Conservation (phyloP, 805 yeast genomes). For the Candida parachauliodes region DNA sequence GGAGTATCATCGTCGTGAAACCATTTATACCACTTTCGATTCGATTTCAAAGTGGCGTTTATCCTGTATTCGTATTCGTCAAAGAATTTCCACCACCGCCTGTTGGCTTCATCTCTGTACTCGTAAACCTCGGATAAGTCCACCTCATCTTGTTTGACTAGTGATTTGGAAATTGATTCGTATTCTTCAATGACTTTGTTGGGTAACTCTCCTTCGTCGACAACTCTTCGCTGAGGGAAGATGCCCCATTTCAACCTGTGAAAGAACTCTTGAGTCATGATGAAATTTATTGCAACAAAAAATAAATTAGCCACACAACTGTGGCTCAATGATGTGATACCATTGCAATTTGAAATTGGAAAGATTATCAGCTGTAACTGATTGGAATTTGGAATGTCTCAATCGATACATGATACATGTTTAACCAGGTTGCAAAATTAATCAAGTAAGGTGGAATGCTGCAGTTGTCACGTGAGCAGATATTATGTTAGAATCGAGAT, state of each 20-base stretch:
- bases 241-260: conserved; percentile 30
- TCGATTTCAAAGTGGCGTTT: conserved; percentile 25
- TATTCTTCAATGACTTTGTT: not conserved
- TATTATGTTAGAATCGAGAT: too few species aligned
- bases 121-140: conserved; percentile 14
- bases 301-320: too few species aligned
- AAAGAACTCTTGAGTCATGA: too few species aligned
- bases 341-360: too few species aligned
- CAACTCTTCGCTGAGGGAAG: conserved; percentile 28
- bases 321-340: too few species aligned
- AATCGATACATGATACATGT: too few species aligned
- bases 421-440: too few species aligned
- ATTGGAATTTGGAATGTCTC: too few species aligned
- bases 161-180: not conserved
- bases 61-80: conserved; percentile 61
- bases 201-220: conserved; percentile 24
- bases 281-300: too few species aligned
- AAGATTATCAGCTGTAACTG: too few species aligned
- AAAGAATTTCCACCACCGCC: conserved; percentile 32
- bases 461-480: too few species aligned
- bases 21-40: conserved; percentile 40
- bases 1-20: conserved; percentile 46
- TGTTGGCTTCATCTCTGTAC: conserved; percentile 31
- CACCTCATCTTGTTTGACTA: conserved; percentile 31
- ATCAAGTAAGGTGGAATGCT: too few species aligned